phyloP scores from a whole-genome alignment of 371 early-diverging fungal species.

The Lichtheimia hyalospora region DNA sequence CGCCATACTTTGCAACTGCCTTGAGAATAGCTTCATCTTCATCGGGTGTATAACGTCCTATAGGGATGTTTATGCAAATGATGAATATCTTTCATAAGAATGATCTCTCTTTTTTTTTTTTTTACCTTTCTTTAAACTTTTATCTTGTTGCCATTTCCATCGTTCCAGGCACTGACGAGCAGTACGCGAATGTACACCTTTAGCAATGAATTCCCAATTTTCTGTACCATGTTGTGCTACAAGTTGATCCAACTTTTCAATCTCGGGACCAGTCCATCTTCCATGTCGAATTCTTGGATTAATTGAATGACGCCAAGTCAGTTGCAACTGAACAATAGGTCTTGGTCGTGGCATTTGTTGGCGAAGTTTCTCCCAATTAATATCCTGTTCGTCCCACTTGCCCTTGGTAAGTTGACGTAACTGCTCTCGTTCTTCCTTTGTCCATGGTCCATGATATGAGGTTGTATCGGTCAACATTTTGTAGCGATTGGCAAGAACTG shows the following conservation, averaged over 20 bases:
- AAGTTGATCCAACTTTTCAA: conserved; percentile 7
- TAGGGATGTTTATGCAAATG: background rate
- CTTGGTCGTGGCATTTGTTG: conserved; percentile 19
- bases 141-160: conserved; percentile 34
- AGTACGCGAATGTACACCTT: conserved; percentile 24
- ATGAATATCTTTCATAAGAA: background rate
- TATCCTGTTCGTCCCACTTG: background rate
- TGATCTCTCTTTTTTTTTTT: background rate
- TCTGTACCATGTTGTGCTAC: conserved; percentile 15
- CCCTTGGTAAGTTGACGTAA: conserved; percentile 18
- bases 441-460: conserved; percentile 29
- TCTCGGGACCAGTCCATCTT: conserved; percentile 33
- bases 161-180: conserved; percentile 40
- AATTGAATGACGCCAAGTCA: conserved; percentile 23
- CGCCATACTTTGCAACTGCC: conserved; percentile 35
- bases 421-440: conserved; percentile 20
- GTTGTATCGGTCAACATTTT: conserved; percentile 2
- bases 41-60: conserved; percentile 30
- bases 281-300: conserved; percentile 37
- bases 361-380: conserved; percentile 31
- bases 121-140: conserved; percentile 14
- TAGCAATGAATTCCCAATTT: conserved; percentile 21
- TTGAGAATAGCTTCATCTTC: conserved; percentile 31
- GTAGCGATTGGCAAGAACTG: conserved; percentile 20
- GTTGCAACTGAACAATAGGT: conserved; percentile 17